Evolutionary conservation across 331 rosid genomes (phyloP).

Genomic region (Telfairia occidentalis): DNA sequence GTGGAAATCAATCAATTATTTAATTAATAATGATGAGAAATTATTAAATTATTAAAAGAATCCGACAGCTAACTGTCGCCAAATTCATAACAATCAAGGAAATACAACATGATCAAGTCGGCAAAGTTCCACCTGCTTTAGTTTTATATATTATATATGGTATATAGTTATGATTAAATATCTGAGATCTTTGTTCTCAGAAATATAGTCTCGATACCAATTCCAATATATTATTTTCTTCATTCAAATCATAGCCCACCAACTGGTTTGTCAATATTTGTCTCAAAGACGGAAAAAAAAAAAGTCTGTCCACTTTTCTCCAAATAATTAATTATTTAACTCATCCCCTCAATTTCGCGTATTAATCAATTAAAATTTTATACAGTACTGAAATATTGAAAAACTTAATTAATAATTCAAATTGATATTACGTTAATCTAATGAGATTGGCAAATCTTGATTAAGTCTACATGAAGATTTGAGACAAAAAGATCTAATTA

Average conservation of each 20-base stretch:
- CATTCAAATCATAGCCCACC: slow-evolving; percentile 4
- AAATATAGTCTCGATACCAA: background rate
- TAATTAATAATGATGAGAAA: background rate
- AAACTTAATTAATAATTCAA: background rate
- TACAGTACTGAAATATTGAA: background rate
- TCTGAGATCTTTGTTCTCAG: slow-evolving; percentile 1
- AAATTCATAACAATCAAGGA: background rate
- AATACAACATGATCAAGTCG: background rate
- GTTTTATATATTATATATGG: background rate
- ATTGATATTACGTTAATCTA: background rate
- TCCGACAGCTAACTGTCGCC: background rate
- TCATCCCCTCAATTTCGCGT: background rate
- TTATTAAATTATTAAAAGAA: background rate
- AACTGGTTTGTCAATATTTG: background rate
- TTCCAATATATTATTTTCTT: background rate
- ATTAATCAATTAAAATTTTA: background rate
- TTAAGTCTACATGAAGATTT: background rate
- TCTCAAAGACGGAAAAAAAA: background rate
- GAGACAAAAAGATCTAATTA: background rate
- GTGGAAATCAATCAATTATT: background rate
- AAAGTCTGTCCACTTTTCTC: background rate
- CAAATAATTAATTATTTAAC: background rate
- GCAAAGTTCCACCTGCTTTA: background rate
- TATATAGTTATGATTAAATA: background rate
- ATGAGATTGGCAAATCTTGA: background rate